Conservation (phyloP, 2,329 filamentous ascomycete species). For the Aspergillus jensenii region DNA sequence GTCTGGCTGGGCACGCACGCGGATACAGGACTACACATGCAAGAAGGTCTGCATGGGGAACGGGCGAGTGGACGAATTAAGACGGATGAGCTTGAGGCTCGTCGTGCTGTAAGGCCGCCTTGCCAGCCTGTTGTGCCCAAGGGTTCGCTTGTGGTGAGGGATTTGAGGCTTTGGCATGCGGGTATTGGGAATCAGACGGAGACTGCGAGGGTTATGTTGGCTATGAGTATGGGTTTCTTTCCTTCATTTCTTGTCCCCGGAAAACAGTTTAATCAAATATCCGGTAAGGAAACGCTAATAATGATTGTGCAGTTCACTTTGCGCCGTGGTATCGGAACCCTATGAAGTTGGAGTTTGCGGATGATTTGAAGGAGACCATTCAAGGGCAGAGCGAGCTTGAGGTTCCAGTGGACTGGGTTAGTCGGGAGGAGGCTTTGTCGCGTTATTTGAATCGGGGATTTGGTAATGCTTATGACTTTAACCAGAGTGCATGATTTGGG, state of each 20-base stretch:
- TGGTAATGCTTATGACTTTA: too few relatives aligned
- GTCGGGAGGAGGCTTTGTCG: too few relatives aligned
- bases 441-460: too few relatives aligned
- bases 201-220: constrained; percentile 48
- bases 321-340: constrained; percentile 38
- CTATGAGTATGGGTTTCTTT: constrained; percentile 26
- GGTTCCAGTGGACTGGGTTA: constrained; percentile 37
- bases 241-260: too few relatives aligned
- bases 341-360: constrained; percentile 33
- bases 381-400: constrained; percentile 35
- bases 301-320: constrained; percentile 19
- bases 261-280: too few relatives aligned
- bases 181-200: constrained; percentile 49
- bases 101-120: constrained; percentile 29
- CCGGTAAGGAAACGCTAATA: too few relatives aligned
- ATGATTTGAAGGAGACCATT: constrained; percentile 27
- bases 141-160: constrained; percentile 48
- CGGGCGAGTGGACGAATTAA: constrained; percentile 3
- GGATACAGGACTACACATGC: constrained; percentile 25
- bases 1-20: constrained; percentile 52
- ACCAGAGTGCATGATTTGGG: too few relatives aligned
- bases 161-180: constrained; percentile 52
- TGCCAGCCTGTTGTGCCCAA: constrained; percentile 42
- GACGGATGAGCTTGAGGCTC: neutral
- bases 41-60: neutral